Percentiles rank a stretch among this genome's conserved stretches.
Evolutionary conservation across 2,329 filamentous ascomycete species (phyloP).

Genomic region (Phyllosticta ampelicida): DNA sequence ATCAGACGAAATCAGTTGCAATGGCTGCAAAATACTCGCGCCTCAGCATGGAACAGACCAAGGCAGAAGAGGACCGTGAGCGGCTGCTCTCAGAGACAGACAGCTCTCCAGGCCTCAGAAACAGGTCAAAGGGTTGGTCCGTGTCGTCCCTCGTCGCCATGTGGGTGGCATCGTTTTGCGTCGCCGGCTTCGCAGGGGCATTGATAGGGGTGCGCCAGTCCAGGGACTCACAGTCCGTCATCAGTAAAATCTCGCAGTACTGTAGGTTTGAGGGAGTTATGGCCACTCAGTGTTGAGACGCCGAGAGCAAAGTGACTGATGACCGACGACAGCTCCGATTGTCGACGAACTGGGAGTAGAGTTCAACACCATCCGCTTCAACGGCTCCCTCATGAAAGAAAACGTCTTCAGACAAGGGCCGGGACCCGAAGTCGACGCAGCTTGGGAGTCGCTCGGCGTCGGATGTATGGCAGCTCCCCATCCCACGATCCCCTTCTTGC

Average conservation of each 20-base stretch:
- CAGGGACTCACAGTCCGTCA: conserved; percentile 17
- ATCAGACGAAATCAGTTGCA: background rate
- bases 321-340: conserved; percentile 19
- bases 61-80: background rate
- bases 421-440: conserved; percentile 44
- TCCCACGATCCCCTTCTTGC: too few relatives aligned
- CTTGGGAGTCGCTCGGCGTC: conserved; percentile 44
- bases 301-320: background rate
- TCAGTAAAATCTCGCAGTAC: conserved; percentile 21
- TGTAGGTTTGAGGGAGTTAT: too few relatives aligned
- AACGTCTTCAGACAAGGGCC: conserved; percentile 42
- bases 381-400: conserved; percentile 46
- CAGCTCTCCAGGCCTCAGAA: background rate
- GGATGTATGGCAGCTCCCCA: conserved; percentile 33
- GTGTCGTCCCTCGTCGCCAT: conserved; percentile 14
- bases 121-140: conserved; percentile 9
- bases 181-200: conserved; percentile 18
- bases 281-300: too few relatives aligned
- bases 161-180: conserved; percentile 14
- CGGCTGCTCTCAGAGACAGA: conserved; percentile 4
- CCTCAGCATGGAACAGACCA: background rate
- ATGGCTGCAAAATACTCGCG: background rate
- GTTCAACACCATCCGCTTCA: conserved; percentile 38
- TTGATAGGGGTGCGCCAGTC: conserved; percentile 12
- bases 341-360: conserved; percentile 31